Evolutionary conservation across 495 filamentous ascomycete genomes (phyloP).

Genomic region (Chlorociboria aeruginascens): DNA sequence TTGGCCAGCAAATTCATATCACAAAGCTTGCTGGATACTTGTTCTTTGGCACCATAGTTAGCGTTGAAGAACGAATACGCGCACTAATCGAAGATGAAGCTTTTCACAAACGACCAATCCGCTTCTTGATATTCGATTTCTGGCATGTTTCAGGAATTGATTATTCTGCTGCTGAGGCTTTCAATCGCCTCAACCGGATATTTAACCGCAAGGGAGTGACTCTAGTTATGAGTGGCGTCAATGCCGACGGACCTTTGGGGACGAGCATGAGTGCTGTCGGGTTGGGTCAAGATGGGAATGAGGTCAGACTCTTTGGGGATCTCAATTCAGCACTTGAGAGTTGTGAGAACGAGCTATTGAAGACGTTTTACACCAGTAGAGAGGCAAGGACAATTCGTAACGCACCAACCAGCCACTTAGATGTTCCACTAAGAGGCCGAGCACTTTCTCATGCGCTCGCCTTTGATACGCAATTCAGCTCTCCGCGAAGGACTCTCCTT

Average conservation of each 20-base stretch:
- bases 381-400: slow-evolving; percentile 25
- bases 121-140: slow-evolving; percentile 84
- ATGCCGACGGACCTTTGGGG: slow-evolving; percentile 60
- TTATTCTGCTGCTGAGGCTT: slow-evolving; percentile 90
- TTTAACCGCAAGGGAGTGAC: slow-evolving; percentile 59
- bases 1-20: slow-evolving; percentile 75
- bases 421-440: slow-evolving; percentile 33
- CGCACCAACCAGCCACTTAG: slow-evolving; percentile 30
- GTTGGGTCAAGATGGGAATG: slow-evolving; percentile 38
- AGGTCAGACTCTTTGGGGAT: slow-evolving; percentile 70
- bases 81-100: slow-evolving; percentile 69
- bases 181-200: slow-evolving; percentile 81
- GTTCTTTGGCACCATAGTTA: slow-evolving; percentile 95
- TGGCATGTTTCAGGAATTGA: slow-evolving; percentile 83
- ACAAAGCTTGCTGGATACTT: slow-evolving; percentile 86
- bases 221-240: slow-evolving; percentile 70
- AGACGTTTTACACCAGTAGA: slow-evolving; percentile 60
- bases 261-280: slow-evolving; percentile 70
- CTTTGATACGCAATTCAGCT: slow-evolving; percentile 48
- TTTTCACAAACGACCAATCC: slow-evolving; percentile 65
- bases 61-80: slow-evolving; percentile 78
- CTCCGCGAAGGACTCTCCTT: slow-evolving; percentile 67
- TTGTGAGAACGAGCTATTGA: slow-evolving; percentile 90
- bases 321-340: slow-evolving; percentile 86
- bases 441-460: slow-evolving; percentile 26